phyloP scores from a whole-genome alignment of 2,329 filamentous ascomycete species.

The Nigrograna mackinnonii region DNA sequence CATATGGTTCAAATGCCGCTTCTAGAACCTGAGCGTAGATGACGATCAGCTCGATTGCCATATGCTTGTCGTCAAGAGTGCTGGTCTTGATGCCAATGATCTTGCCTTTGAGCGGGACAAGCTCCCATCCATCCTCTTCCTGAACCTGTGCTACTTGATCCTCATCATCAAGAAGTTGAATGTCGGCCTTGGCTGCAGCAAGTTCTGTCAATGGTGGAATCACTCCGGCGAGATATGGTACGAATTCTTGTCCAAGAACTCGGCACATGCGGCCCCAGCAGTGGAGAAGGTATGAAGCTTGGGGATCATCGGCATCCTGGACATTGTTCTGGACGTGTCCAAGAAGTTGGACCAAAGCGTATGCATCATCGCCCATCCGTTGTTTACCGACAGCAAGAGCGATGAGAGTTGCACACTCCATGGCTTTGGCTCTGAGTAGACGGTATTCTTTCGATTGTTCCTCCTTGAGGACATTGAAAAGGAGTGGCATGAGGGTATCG shows the following conservation, averaged over 20 bases:
- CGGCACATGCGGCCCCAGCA: slow-evolving; percentile 99
- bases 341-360: slow-evolving; percentile 84
- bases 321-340: slow-evolving; percentile 81
- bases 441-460: slow-evolving; percentile 94
- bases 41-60: slow-evolving; percentile 97
- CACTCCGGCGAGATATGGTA: slow-evolving; percentile 88
- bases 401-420: slow-evolving; percentile 98
- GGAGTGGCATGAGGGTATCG: slow-evolving; percentile 89
- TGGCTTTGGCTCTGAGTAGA: slow-evolving; percentile 90
- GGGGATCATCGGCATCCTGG: slow-evolving; percentile 89
- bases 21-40: slow-evolving; percentile 98
- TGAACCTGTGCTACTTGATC: slow-evolving; percentile 91
- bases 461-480: slow-evolving; percentile 85
- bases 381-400: slow-evolving; percentile 93
- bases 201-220: slow-evolving; percentile 93
- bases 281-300: slow-evolving; percentile 95
- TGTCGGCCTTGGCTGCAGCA: slow-evolving; percentile 93
- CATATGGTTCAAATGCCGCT: slow-evolving; percentile 87
- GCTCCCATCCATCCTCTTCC: slow-evolving; percentile 95
- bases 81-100: slow-evolving; percentile 98
- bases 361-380: slow-evolving; percentile 83
- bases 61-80: slow-evolving; percentile 97
- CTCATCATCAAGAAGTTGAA: slow-evolving; percentile 93
- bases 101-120: slow-evolving; percentile 95
- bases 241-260: slow-evolving; percentile 85